These are phyloP conservation scores for Russula foetens DNA, from an alignment of 768 basidiomycete genomes.

Conservation along the genomic window DNA sequence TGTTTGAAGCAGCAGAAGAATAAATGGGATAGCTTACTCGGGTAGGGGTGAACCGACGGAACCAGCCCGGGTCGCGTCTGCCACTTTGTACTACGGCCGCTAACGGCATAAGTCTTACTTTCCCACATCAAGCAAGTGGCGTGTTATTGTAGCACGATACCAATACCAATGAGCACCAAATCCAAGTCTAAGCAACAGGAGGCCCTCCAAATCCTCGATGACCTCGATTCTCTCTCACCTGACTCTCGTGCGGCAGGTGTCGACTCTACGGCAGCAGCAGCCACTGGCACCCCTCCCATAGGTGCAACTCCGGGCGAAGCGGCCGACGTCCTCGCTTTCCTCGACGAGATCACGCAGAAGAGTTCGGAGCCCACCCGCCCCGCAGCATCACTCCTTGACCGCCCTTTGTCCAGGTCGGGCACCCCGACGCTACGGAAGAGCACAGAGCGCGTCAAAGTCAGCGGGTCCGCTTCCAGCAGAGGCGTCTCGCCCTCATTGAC, in stretches of 20 bases:
- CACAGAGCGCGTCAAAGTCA: slow-evolving; percentile 67
- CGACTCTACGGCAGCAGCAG: slow-evolving; percentile 15
- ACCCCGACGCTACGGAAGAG: slow-evolving; percentile 69
- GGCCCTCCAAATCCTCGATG: slow-evolving; percentile 88
- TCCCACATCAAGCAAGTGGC: too few relatives aligned
- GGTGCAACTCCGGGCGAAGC: slow-evolving; percentile 51
- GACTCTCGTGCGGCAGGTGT: slow-evolving; percentile 21
- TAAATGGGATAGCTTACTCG: not conserved
- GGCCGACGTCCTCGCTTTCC: slow-evolving; percentile 82
- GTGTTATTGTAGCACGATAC: not conserved
- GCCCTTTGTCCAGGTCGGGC: slow-evolving; percentile 54
- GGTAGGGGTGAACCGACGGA: too few relatives aligned
- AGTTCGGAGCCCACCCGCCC: slow-evolving; percentile 68
- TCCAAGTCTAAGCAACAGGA: slow-evolving; percentile 79
- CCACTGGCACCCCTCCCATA: slow-evolving; percentile 22
- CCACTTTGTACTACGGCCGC: too few relatives aligned
- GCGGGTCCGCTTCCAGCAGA: slow-evolving; percentile 29
- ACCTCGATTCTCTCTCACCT: slow-evolving; percentile 70
- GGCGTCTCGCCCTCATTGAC: slow-evolving; percentile 34
- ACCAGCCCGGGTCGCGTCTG: not conserved
- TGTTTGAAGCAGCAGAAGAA: not conserved
- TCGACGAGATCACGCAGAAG: slow-evolving; percentile 93
- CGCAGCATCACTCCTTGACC: slow-evolving; percentile 46
- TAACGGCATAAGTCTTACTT: too few relatives aligned
- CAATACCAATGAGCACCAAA: slow-evolving; percentile 34